Evolutionary conservation across 768 basidiomycete species (phyloP).

Genomic region (Termitomyces sp.): DNA sequence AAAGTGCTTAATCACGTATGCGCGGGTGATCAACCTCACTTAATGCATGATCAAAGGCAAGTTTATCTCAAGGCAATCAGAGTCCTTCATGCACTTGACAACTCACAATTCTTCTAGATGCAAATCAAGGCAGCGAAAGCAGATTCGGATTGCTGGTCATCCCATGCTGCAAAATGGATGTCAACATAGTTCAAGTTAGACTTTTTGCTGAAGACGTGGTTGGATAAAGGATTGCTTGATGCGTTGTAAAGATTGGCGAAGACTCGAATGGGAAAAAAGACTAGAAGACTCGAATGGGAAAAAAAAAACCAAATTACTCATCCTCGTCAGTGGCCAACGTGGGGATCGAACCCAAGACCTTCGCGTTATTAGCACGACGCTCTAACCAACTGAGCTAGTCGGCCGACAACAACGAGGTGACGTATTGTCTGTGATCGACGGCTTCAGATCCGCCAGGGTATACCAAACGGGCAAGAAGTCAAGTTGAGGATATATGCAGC

Average conservation of each 20-base stretch:
- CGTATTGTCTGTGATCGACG: too few relatives aligned
- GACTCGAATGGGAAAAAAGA: too few relatives aligned
- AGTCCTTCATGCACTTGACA: constrained; percentile 32
- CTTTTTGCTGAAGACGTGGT: constrained; percentile 25
- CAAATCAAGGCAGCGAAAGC: constrained; percentile 31
- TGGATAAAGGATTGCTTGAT: constrained; percentile 32
- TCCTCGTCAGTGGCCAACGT: constrained; percentile 48
- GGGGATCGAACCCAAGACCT: constrained; percentile 82
- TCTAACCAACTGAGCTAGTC: constrained; percentile 95
- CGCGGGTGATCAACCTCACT: too few relatives aligned
- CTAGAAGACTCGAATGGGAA: constrained; percentile 14
- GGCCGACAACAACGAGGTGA: constrained; percentile 45
- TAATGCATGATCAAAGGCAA: too few relatives aligned
- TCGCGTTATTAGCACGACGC: constrained; percentile 88
- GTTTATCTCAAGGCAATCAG: constrained; percentile 9
- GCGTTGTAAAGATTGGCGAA: constrained; percentile 45
- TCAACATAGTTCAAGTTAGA: constrained; percentile 45
- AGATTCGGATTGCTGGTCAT: constrained; percentile 35
- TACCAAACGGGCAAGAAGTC: too few relatives aligned
- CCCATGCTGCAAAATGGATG: constrained; percentile 32
- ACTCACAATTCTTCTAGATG: constrained; percentile 38
- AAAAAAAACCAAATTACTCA: too few relatives aligned
- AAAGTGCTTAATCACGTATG: constrained; percentile 25
- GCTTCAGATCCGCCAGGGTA: too few relatives aligned
- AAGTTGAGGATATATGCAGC: too few relatives aligned